Evolutionary conservation across 352 stramenopile genomes (phyloP).

Genomic region (Globisporangium takayamanum): DNA sequence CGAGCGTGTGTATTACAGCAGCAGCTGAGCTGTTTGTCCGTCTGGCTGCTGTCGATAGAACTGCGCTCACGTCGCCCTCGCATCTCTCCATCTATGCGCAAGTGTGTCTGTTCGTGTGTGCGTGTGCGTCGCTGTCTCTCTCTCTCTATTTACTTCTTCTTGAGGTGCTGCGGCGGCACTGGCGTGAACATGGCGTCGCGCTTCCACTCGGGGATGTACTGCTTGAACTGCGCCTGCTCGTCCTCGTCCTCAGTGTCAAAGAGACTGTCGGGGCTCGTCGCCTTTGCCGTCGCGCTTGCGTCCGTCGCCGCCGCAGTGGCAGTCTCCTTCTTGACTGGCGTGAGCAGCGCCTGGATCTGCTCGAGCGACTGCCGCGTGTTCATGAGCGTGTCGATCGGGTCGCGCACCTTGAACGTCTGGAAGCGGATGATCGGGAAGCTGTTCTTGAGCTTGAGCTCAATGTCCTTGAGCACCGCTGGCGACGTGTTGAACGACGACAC

Average conservation of each 20-base stretch:
- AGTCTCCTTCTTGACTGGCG: slow-evolving; percentile 27
- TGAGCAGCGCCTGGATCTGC: slow-evolving; percentile 47
- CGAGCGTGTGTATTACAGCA: too few species aligned
- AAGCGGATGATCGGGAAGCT: slow-evolving; percentile 82
- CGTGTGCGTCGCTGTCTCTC: neutral
- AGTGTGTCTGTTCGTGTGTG: neutral
- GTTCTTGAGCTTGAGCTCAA: slow-evolving; percentile 83
- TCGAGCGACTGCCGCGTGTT: slow-evolving; percentile 72
- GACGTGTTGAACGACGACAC: slow-evolving; percentile 84
- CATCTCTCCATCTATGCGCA: neutral
- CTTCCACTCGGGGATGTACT: slow-evolving; percentile 83
- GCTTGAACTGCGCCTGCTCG: slow-evolving; percentile 61
- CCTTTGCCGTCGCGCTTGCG: slow-evolving; percentile 27
- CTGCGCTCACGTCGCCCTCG: too few species aligned
- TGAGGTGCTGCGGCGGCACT: slow-evolving; percentile 52
- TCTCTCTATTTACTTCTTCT: slow-evolving; percentile 30
- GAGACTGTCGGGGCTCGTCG: slow-evolving; percentile 39
- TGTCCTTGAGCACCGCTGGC: slow-evolving; percentile 51
- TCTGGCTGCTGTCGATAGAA: too few species aligned
- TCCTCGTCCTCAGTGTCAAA: slow-evolving; percentile 58
- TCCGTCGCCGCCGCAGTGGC: slow-evolving; percentile 24
- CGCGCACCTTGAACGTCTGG: slow-evolving; percentile 81
- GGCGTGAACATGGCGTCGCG: slow-evolving; percentile 68
- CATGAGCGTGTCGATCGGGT: slow-evolving; percentile 77
- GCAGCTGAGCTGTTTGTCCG: too few species aligned